These are phyloP conservation scores for Lotmaria passim DNA, from an alignment of 208 protist genomes.

Conservation along the genomic window DNA sequence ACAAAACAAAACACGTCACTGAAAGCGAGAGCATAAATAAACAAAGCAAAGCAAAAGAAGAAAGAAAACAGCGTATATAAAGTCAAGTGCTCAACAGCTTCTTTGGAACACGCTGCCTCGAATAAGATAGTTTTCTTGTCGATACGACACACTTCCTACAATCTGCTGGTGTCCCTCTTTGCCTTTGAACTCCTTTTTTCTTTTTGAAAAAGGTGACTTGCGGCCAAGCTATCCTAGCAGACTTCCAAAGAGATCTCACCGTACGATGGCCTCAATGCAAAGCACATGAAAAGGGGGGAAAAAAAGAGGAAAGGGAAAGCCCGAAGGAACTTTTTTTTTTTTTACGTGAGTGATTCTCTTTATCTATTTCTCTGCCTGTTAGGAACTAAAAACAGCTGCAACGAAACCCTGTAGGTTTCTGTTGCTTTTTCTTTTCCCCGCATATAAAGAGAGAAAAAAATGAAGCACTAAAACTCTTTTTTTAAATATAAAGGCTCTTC, in stretches of 20 bases:
- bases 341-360: slow-evolving; percentile 1
- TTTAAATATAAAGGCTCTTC: slow-evolving; percentile 4
- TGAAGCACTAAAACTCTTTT: slow-evolving; percentile 7
- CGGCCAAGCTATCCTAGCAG: background rate
- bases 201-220: slow-evolving; percentile 6
- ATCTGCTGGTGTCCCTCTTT: slow-evolving; percentile 12
- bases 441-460: slow-evolving; percentile 18
- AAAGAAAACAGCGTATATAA: background rate
- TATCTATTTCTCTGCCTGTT: slow-evolving; percentile 9
- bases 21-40: slow-evolving; percentile 25
- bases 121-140: slow-evolving; percentile 1
- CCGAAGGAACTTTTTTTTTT: background rate
- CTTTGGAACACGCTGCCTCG: background rate
- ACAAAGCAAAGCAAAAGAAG: background rate
- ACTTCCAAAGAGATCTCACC: background rate
- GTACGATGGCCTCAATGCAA: slow-evolving; percentile 1
- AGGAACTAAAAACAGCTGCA: slow-evolving; percentile 15
- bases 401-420: slow-evolving; percentile 24
- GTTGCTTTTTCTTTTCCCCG: background rate
- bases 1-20: slow-evolving; percentile 4
- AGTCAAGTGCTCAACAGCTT: slow-evolving; percentile 7
- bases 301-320: slow-evolving; percentile 11
- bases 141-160: background rate
- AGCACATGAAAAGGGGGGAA: slow-evolving; percentile 22
- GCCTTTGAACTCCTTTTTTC: background rate